Evolutionary conservation across 192 early-diverging fungal species (phyloP), one percentile per base, ranked within the genome.

Genomic region (Physocladia obscura): DNA sequence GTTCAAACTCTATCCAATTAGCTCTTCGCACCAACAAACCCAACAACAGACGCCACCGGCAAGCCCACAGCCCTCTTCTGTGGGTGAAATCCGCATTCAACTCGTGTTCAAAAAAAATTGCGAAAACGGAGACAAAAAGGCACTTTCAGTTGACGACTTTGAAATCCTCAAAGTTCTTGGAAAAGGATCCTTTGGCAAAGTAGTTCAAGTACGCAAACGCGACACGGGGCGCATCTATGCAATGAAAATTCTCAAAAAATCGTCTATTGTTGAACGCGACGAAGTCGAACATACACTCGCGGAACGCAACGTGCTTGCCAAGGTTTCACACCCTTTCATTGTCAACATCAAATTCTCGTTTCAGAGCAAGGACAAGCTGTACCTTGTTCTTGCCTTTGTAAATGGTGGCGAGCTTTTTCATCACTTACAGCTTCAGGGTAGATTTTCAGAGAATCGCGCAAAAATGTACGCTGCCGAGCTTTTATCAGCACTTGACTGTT

Each of bases 321-420:
- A 94, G 62, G 81, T 89, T 11, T 74, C 81, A n/a, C 91, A 92
- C 0, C 93, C 91, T 5, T 95, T 90, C 81, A 91, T 96, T 6
- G 94, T 96, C 24, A 90, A 91, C 76, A 82, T 96, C 21, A 94
- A 89, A 79, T 96, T 93, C 57, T 92, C 94, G 4, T 95, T 96
- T 76, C 89, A 92, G 58, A 94, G 88, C 76, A 87, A 89, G 56
- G 91, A 94, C 62, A 90, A 94, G 71, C 76, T 96, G 40, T 94
- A 94, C 65, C 71, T 96, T 32, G 94, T 91, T 26, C 91, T 96
- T 90, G 94, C 94, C 76, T 96, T 93, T 65, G 73, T 96, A 49
- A 89, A 93, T 60, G 94, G 94, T 4, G 93, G 93, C 51, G 69
- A 50, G 57, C 26, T 70, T 26, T 68, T 60, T 39, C 61, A 58